phyloP scores from a whole-genome alignment of 2,329 filamentous ascomycete genomes.

The Pyricularia sp. region DNA sequence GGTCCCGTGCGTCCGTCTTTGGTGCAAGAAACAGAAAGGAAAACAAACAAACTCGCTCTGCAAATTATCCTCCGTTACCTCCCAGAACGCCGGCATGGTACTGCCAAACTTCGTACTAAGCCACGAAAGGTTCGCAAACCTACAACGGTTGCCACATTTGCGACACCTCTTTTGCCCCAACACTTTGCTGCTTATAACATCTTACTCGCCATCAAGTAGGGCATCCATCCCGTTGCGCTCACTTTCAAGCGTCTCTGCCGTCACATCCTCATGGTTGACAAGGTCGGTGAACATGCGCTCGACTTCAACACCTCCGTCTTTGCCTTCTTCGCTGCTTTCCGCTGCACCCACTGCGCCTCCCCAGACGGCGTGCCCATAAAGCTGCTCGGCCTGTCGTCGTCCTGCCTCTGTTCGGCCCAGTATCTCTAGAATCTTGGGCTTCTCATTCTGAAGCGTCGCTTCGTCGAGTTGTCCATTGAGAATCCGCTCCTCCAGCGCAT shows the following conservation, averaged over 20 bases:
- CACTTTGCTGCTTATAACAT: background rate
- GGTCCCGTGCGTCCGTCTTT: background rate
- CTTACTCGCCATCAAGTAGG: conserved; percentile 27
- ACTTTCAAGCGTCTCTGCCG: conserved; percentile 28
- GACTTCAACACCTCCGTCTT: conserved; percentile 27
- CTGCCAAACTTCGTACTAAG: background rate
- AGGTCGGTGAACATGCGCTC: conserved; percentile 44
- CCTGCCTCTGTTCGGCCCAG: conserved; percentile 36
- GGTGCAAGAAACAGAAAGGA: background rate
- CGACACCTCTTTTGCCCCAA: background rate
- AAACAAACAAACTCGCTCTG: background rate
- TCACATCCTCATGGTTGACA: conserved; percentile 36
- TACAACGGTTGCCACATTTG: background rate
- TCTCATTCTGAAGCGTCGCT: conserved; percentile 27
- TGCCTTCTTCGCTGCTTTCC: conserved; percentile 19
- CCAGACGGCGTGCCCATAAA: conserved; percentile 39
- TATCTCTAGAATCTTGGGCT: conserved; percentile 39
- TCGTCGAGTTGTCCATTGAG: conserved; percentile 25
- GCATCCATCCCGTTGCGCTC: conserved; percentile 34
- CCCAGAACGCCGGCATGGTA: background rate
- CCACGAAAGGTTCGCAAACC: background rate
- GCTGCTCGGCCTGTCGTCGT: conserved; percentile 34
- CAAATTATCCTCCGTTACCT: background rate
- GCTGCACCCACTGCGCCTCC: conserved; percentile 12
- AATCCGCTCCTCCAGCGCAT: conserved; percentile 38